Evolutionary conservation across 257 asterid genomes (phyloP).

Genomic region (Nicotiana otophora): DNA sequence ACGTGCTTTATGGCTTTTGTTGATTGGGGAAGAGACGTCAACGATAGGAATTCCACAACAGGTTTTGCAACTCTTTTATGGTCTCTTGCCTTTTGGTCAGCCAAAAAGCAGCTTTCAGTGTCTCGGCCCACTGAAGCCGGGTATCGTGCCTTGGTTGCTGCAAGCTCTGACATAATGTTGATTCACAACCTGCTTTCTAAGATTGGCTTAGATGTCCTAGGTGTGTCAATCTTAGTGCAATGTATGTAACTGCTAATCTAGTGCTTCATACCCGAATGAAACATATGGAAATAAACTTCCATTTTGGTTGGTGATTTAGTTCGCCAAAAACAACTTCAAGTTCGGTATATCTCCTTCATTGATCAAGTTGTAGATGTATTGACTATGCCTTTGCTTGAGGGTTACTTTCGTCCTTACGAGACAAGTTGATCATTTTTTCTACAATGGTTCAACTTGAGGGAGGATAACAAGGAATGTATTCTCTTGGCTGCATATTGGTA

Average conservation of each 20-base stretch:
- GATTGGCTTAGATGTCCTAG: background rate
- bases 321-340: background rate
- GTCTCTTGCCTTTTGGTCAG: background rate
- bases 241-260: background rate
- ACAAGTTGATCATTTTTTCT: background rate
- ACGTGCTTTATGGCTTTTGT: background rate
- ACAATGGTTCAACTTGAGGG: background rate
- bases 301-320: background rate
- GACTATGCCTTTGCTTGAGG: background rate
- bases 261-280: background rate
- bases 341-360: background rate
- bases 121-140: background rate
- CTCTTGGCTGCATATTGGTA: background rate
- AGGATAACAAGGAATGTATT: background rate
- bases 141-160: background rate
- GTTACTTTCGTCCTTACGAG: no score
- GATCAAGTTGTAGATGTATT: background rate
- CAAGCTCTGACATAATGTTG: background rate
- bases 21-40: background rate
- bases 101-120: background rate
- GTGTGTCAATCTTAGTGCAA: background rate
- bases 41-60: background rate
- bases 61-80: background rate
- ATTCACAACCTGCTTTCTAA: background rate
- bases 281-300: background rate